Evolutionary conservation across 208 protist species (phyloP).

Genomic region (Angomonas deanei): DNA sequence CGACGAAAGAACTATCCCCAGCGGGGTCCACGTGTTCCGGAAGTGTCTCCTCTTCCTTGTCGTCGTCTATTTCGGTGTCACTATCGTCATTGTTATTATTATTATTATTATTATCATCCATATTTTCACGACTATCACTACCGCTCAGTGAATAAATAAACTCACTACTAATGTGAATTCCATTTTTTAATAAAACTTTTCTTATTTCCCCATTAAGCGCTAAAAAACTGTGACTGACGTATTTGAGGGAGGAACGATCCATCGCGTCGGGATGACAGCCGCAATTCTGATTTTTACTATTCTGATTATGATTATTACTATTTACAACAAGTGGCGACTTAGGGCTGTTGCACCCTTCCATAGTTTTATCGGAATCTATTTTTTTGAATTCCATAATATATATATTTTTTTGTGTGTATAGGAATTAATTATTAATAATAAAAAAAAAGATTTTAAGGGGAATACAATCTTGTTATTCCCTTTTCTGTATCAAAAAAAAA

Average conservation of each 20-base stretch:
- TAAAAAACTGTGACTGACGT: too few species aligned
- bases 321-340: neutral
- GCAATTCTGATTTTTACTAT: too few species aligned
- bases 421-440: neutral
- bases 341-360: too few species aligned
- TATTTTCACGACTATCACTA: neutral
- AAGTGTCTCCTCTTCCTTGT: neutral
- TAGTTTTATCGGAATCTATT: too few species aligned
- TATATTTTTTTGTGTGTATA: neutral
- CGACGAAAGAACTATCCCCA: too few species aligned
- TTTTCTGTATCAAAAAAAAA: slow-evolving; percentile 1
- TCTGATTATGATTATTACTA: neutral
- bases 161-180: neutral
- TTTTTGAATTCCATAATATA: too few species aligned
- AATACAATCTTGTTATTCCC: neutral
- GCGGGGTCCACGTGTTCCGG: too few species aligned
- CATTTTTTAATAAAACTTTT: too few species aligned
- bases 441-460: neutral
- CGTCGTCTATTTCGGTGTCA: neutral
- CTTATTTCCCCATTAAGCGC: too few species aligned
- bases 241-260: too few species aligned
- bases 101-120: neutral
- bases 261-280: too few species aligned
- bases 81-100: neutral
- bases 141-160: neutral